Conservation (phyloP, 2,329 filamentous ascomycete species). For the Ophiostoma australiae region DNA sequence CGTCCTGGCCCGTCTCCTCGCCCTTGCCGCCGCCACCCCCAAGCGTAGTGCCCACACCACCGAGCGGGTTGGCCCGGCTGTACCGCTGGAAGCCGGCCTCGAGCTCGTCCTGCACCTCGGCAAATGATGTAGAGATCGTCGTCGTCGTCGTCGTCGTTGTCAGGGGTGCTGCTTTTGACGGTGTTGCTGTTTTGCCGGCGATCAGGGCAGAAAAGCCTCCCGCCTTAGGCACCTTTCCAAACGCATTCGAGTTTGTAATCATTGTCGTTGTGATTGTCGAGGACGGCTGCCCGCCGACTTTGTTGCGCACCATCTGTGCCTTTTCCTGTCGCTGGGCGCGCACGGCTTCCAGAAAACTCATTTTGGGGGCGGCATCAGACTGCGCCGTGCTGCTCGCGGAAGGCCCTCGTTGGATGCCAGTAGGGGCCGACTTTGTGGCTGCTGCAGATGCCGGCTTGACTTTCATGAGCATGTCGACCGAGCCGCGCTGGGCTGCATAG, state of each 20-base stretch:
- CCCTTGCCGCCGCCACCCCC: background rate
- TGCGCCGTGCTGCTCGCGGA: background rate
- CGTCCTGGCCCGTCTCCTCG: background rate
- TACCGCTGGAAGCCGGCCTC: constrained; percentile 22
- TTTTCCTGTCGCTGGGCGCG: constrained; percentile 22
- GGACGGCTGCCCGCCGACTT: background rate
- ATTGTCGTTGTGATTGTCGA: background rate
- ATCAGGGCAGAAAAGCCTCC: constrained; percentile 17
- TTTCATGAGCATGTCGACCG: constrained; percentile 22
- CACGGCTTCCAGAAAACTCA: constrained; percentile 22
- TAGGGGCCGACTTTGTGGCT: background rate
- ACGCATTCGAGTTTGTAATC: background rate
- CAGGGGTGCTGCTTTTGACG: background rate
- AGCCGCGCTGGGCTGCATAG: constrained; percentile 23
- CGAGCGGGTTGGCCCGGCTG: constrained; percentile 23
- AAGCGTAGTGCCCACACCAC: constrained; percentile 16
- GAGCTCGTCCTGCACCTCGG: constrained; percentile 23
- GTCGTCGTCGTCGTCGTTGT: background rate
- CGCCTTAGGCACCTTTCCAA: background rate
- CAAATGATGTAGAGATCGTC: background rate
- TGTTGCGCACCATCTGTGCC: constrained; percentile 2
- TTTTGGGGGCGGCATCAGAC: background rate
- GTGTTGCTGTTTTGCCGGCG: background rate
- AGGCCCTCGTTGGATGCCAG: constrained; percentile 1
- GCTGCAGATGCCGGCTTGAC: constrained; percentile 1